Evolutionary conservation across 495 filamentous ascomycete genomes (phyloP), one percentile per base, ranked within the genome.

Genomic region (Evansstolkia leycettana): DNA sequence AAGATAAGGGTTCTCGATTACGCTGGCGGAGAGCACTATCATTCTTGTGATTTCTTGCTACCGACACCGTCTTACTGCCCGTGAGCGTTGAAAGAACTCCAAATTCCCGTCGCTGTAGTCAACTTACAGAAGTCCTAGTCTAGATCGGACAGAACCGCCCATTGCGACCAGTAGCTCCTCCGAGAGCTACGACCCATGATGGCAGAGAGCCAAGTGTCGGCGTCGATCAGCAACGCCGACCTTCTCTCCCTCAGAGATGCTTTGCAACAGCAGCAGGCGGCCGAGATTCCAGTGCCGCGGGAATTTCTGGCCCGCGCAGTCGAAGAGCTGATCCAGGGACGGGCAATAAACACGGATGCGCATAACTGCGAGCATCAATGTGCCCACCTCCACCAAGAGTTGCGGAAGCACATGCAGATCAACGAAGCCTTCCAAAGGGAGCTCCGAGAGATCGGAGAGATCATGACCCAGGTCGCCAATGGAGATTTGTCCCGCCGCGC

Each of bases 391-490:
- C 84, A 88, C 47, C 69, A 85, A 12, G 87, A 94, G 55, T 67
- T 94, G 16, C 78, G 73, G 57, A 94, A 93, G 55, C 81, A 88
- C 48, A 83, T 86, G 36, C 84, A 92, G 58, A 85, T 88, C 40
- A 94, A 94, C 51, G 80, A 88, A 50, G 88, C 87, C 38, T 94
- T 93, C 58, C 83, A 89, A 46, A 94, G 93, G 57, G 85, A 85
- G 24, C 63, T 94, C 16, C 74, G 82, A 32, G 87, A 94, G 54
- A 94, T 94, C 55, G 87, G 87, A 38, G 85, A 79, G 49, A 93
- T 94, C 40, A 80, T 92, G 43, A 88, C 83, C 12, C 82, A 82
- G 36, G 87, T 92, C 15, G 87, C 87, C 17, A 78, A 82, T 43
- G 87, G 87, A 49, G 87, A 94, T 50, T 64, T 94, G 31, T 88